A percentile compares a stretch with the other conserved stretches of the same genome.
Evolutionary conservation across 140 eudicot species (phyloP).

Genomic region (Ambrosia hybrid): DNA sequence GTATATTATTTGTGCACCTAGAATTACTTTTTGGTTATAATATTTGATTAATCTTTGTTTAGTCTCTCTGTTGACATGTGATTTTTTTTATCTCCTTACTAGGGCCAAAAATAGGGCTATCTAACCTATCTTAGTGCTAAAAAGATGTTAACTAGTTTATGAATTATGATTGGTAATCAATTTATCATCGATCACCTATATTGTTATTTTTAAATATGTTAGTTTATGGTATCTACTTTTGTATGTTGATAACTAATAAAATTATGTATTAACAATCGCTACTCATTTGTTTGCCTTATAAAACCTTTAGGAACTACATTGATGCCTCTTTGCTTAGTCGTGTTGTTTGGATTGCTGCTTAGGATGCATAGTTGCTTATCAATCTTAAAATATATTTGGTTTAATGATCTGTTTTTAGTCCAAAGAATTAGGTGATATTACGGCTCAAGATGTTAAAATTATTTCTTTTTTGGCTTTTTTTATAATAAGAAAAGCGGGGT

Average conservation of each 20-base stretch:
- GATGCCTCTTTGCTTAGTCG: not conserved
- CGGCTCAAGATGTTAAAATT: not conserved
- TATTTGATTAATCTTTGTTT: not conserved
- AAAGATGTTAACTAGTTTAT: not conserved
- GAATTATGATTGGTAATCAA: not conserved
- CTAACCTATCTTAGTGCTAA: not conserved
- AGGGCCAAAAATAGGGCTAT: not conserved
- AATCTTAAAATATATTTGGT: not conserved
- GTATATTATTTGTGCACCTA: not conserved
- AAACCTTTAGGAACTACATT: not conserved
- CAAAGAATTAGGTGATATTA: not conserved
- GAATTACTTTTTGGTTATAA: not conserved
- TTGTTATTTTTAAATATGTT: not conserved
- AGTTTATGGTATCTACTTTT: not conserved
- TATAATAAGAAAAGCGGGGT: not conserved
- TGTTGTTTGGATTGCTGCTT: not conserved
- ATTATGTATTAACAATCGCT: not conserved
- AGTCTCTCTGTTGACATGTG: slow-evolving; percentile 10
- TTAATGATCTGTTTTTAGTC: not conserved
- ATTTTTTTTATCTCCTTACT: not conserved
- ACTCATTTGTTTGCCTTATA: not conserved
- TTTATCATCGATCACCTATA: not conserved
- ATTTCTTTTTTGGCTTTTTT: not conserved
- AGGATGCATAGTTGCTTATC: not conserved
- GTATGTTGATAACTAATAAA: not conserved